A percentile compares a stretch with the other conserved stretches of the same genome.
Conservation (phyloP, 2,329 filamentous ascomycete species). For the Claviceps sp. region DNA sequence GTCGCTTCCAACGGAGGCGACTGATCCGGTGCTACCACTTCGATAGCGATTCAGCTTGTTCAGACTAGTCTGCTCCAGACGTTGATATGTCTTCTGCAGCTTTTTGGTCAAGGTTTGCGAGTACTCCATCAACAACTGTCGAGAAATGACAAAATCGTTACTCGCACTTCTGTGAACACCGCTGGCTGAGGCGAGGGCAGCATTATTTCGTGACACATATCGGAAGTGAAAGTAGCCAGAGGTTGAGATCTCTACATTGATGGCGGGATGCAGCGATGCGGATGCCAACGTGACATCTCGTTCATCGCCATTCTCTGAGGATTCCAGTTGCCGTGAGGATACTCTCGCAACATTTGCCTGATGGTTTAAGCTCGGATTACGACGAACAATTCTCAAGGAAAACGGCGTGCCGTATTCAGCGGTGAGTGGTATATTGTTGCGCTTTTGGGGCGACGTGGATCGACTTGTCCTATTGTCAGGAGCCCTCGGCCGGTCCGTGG, state of each 20-base stretch:
- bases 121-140: conserved; percentile 46
- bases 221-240: conserved; percentile 46
- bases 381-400: conserved; percentile 54
- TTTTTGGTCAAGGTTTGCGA: conserved; percentile 34
- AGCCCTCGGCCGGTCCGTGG: background rate
- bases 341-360: conserved; percentile 69
- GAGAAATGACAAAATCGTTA: conserved; percentile 21
- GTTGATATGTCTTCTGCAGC: conserved; percentile 31
- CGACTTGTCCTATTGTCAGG: conserved; percentile 8
- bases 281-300: conserved; percentile 12
- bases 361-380: conserved; percentile 52
- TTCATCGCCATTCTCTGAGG: conserved; percentile 12
- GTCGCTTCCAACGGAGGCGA: conserved; percentile 11
- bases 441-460: conserved; percentile 26
- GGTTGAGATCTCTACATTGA: conserved; percentile 39
- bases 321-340: conserved; percentile 37
- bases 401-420: conserved; percentile 29
- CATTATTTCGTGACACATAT: conserved; percentile 1
- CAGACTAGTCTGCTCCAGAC: conserved; percentile 16
- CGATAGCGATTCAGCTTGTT: conserved; percentile 15
- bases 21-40: conserved; percentile 18
- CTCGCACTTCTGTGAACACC: background rate
- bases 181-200: background rate
- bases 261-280: conserved; percentile 22
- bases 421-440: conserved; percentile 13